Percentiles rank a stretch among this genome's conserved stretches.
Evolutionary conservation across 2,329 filamentous ascomycete genomes (phyloP).

Genomic region (Fusarium pseudonygamai): DNA sequence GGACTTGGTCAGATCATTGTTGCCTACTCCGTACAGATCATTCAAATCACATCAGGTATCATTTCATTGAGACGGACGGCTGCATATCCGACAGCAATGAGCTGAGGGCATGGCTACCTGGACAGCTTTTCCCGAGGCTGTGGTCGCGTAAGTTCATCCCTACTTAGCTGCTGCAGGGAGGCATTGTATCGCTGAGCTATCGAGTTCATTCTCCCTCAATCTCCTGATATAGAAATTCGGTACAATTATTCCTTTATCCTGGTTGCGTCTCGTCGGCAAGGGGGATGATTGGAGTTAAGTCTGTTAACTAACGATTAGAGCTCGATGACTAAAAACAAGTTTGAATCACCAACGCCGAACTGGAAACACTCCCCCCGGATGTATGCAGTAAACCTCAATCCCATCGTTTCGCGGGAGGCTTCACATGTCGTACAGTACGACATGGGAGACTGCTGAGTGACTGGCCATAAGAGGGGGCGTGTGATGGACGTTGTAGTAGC

Average conservation of each 20-base stretch:
- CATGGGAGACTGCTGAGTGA: constrained; percentile 9
- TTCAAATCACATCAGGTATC: not conserved
- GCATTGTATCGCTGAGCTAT: constrained; percentile 10
- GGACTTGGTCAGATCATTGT: constrained; percentile 13
- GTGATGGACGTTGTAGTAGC: not conserved
- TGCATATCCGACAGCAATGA: constrained; percentile 38
- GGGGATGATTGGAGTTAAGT: not conserved
- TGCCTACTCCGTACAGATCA: not conserved
- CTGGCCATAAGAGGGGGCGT: constrained; percentile 14
- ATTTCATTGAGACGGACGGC: constrained; percentile 26
- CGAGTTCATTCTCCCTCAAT: not conserved
- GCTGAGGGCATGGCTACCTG: constrained; percentile 2
- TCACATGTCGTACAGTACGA: constrained; percentile 20
- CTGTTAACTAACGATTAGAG: not conserved
- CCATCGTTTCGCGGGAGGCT: constrained; percentile 25
- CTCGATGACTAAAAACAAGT: not conserved
- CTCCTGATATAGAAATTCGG: not conserved
- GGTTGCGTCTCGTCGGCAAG: not conserved
- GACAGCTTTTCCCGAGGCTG: constrained; percentile 24
- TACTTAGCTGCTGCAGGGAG: constrained; percentile 28
- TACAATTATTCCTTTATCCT: not conserved
- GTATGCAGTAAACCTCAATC: constrained; percentile 12
- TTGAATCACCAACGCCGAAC: constrained; percentile 39
- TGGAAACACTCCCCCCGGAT: constrained; percentile 37
- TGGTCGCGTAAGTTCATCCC: constrained; percentile 31